Conservation (phyloP, 345 rosid genomes). For the Sonneratia caseolaris region DNA sequence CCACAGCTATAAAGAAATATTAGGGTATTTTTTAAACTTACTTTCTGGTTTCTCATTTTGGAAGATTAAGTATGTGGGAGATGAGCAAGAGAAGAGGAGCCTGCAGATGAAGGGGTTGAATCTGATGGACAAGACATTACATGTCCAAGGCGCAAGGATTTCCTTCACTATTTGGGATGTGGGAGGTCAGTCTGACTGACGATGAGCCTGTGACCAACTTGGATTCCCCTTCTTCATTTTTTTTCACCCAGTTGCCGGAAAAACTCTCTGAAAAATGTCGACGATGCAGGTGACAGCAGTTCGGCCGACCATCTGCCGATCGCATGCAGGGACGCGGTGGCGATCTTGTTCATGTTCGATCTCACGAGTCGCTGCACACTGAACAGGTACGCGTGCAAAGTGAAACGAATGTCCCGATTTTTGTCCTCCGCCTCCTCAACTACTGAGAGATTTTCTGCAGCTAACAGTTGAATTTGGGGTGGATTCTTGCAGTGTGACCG, state of each 20-base stretch:
- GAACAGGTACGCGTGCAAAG: slow-evolving; percentile 37
- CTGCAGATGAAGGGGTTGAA: slow-evolving; percentile 76
- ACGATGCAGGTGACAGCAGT: slow-evolving; percentile 42
- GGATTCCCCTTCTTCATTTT: background rate
- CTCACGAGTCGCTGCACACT: slow-evolving; percentile 93
- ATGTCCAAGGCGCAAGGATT: slow-evolving; percentile 75
- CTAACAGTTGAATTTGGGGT: background rate
- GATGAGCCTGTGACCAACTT: background rate
- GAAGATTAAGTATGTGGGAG: slow-evolving; percentile 77
- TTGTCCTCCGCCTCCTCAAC: too few species aligned
- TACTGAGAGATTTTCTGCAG: background rate
- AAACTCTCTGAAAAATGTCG: background rate
- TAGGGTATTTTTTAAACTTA: too few species aligned
- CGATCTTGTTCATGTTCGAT: slow-evolving; percentile 95
- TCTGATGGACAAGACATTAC: slow-evolving; percentile 73
- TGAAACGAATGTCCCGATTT: too few species aligned
- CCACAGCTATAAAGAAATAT: too few species aligned
- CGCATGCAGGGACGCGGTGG: slow-evolving; percentile 96
- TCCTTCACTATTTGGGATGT: slow-evolving; percentile 94
- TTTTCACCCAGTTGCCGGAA: too few species aligned
- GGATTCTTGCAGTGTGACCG: slow-evolving; percentile 42
- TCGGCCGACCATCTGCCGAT: slow-evolving; percentile 74
- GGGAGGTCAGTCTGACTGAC: slow-evolving; percentile 35
- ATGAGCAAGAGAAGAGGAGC: slow-evolving; percentile 52
- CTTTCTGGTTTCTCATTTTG: background rate